A percentile compares a stretch with the other conserved stretches of the same genome.
Conservation (phyloP, 2,329 filamentous ascomycete genomes). For the Xylariaceae sp. region DNA sequence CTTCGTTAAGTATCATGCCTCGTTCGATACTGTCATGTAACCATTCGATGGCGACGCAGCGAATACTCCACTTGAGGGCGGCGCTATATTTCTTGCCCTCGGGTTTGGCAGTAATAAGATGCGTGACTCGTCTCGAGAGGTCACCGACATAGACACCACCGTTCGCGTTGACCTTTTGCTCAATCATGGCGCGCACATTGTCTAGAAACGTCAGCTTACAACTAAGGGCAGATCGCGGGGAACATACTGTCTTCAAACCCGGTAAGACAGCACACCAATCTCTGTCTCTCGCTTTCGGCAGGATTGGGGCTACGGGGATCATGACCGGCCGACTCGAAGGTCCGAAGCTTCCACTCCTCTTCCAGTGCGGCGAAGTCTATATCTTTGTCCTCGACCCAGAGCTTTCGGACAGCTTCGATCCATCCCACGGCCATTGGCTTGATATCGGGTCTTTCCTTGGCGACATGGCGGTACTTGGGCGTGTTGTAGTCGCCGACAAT, state of each 20-base stretch:
- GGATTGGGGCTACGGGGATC: conserved; percentile 31
- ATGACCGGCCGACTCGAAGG: conserved; percentile 52
- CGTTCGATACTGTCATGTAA: conserved; percentile 74
- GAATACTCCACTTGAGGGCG: conserved; percentile 76
- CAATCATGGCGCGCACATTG: conserved; percentile 63
- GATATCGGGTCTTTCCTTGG: conserved; percentile 80
- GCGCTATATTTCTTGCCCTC: conserved; percentile 87
- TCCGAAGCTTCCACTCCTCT: conserved; percentile 55
- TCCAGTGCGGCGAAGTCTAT: conserved; percentile 70
- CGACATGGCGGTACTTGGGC: conserved; percentile 92
- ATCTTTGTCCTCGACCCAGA: conserved; percentile 75
- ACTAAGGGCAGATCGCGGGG: not conserved
- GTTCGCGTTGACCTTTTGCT: conserved; percentile 60
- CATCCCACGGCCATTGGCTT: conserved; percentile 76
- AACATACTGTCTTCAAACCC: conserved; percentile 49
- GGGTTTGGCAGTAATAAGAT: conserved; percentile 74
- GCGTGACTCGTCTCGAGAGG: conserved; percentile 77
- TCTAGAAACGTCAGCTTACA: conserved; percentile 38
- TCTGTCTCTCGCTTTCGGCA: conserved; percentile 33
- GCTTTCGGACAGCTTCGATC: conserved; percentile 71
- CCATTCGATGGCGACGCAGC: conserved; percentile 79
- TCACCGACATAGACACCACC: conserved; percentile 86
- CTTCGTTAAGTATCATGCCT: conserved; percentile 86
- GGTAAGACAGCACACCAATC: conserved; percentile 50
- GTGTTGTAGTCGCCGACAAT: conserved; percentile 86